Evolutionary conservation across 345 rosid species (phyloP), one percentile per base, ranked within the genome.

Genomic region (Syzygium oleosum): DNA sequence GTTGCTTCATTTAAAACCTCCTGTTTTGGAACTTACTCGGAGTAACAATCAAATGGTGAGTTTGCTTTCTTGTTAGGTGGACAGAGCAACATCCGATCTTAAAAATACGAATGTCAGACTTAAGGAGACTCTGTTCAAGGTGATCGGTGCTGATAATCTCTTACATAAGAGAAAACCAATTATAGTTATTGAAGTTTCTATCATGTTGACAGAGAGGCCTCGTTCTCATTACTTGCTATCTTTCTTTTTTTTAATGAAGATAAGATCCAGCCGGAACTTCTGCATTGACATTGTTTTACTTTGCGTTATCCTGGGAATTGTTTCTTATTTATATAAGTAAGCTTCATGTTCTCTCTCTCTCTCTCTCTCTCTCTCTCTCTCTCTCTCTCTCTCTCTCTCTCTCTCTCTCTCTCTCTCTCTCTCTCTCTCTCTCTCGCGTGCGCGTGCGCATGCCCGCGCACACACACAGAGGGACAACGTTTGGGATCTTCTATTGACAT

Each of bases 221-320:
- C 38, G 41, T 52, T 85, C 65, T 23, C 51, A 38, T 85, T 55
- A 56, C n/a, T 85, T 85, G 27, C 15, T 31, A 41, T 31, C 14
- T 56, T 84, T 34, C 43, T 38, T 84, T 84, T 84, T 52, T 15
- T 29, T 38, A 38, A 73, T 73, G 49, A 73, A 73, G 99, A 78
- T 95, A 88, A 93, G 99, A 89, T 95, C 97, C 65, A 93, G 93
- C 85, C 91, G 92, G 85, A 97, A 97, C 92, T 92, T 96, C 93
- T 94, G 93, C 92, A 92, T 97, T n/a, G 98, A 95, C 91, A 94
- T 95, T 89, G 84, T 94, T 88, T 92, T 95, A 85, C 91, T 97
- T 8, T 93, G 95, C 85, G 91, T 97, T 29, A 89, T 97, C 87
- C 92, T 96, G 58, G 96, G 99, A 56, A 94, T 97, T 85, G 91